Evolutionary conservation across 768 basidiomycete genomes (phyloP), one percentile per base, ranked within the genome.

Genomic region (Nevesoporus exiguus): DNA sequence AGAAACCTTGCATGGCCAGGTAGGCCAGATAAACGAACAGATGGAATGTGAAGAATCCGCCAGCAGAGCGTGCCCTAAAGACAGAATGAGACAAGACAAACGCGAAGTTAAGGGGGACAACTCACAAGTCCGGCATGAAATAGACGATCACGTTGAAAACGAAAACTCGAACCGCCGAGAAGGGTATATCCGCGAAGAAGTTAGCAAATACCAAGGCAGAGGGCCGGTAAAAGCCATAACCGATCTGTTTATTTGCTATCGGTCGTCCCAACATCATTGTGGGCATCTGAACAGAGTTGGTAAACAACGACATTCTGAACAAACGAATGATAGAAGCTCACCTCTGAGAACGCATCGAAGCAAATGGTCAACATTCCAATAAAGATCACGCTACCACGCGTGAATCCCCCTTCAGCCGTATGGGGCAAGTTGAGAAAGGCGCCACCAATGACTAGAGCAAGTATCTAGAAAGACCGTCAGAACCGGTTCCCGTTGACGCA

Each of bases 331-430:
- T n/a, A 19, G 60, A 64, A 48, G 68, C 71, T 25, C 67, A 83
- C 79, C 75, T 87, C 90, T 43, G 81, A 78, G 60, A 89, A 90
- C 0, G 86, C 86, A 61, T 89, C 84, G 49, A 90, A 74, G 65
- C 80, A 80, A 43, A 82, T 84, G 0, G 83, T 80, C 41, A 93
- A 68, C 54, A 90, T 68, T 15, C 82, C 83, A 36, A 78, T 70
- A 67, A 94, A 93, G 49, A 95, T 80, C 29, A 93, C 82, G 71
- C 88, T 79, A 43, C 90, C 91, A 57, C 93, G 83, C 24, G 92
- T 93, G 73, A 97, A 97, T 0, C 86, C 90, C 30, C 93, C 93
- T 39, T 80, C 78, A 7, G 93, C 82, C 0, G 87, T 85, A 14
- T 78, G 63, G 2, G 90, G 88, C 46, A 88, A 78, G 45, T 86